Conservation (phyloP, 495 filamentous ascomycete species). For the Astrocystis sublimbata region DNA sequence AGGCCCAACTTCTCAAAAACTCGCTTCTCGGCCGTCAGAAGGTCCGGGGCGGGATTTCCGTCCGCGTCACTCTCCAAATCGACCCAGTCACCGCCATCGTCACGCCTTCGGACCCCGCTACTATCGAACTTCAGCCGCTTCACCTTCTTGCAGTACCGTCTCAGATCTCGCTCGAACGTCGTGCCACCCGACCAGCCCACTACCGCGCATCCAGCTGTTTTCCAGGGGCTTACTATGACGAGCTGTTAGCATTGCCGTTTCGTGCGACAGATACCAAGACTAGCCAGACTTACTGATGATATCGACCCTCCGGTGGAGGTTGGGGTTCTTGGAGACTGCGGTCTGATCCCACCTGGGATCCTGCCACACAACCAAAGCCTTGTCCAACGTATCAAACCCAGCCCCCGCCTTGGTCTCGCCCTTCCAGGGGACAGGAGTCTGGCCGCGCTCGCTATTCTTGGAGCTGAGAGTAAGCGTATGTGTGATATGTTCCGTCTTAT, state of each 20-base stretch:
- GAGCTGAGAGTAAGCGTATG: conserved; percentile 74
- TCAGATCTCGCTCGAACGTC: conserved; percentile 86
- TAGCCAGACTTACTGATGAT: conserved; percentile 76
- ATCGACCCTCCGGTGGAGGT: conserved; percentile 82
- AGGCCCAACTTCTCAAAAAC: conserved; percentile 81
- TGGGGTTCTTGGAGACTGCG: conserved; percentile 59
- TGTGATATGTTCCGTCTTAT: conserved; percentile 69
- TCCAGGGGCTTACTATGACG: conserved; percentile 71
- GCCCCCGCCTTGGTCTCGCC: conserved; percentile 42
- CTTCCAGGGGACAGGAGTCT: conserved; percentile 61
- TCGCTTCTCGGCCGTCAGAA: conserved; percentile 71
- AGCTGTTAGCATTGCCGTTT: not conserved
- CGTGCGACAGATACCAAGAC: too few relatives aligned
- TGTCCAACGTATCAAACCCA: conserved; percentile 86
- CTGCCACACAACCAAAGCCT: conserved; percentile 93
- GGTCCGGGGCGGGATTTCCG: conserved; percentile 49
- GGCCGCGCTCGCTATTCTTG: conserved; percentile 66
- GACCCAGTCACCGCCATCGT: conserved; percentile 61
- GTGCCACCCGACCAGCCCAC: conserved; percentile 86
- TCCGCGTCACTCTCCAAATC: conserved; percentile 54
- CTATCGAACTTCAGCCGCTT: conserved; percentile 85
- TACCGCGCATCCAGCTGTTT: conserved; percentile 82
- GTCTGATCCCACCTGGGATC: conserved; percentile 59
- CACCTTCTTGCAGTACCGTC: conserved; percentile 73
- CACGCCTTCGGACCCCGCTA: conserved; percentile 73